Percentiles rank a stretch among this genome's conserved stretches.
phyloP scores from a whole-genome alignment of 805 yeast species.

The Nakazawaea laoshanensis region DNA sequence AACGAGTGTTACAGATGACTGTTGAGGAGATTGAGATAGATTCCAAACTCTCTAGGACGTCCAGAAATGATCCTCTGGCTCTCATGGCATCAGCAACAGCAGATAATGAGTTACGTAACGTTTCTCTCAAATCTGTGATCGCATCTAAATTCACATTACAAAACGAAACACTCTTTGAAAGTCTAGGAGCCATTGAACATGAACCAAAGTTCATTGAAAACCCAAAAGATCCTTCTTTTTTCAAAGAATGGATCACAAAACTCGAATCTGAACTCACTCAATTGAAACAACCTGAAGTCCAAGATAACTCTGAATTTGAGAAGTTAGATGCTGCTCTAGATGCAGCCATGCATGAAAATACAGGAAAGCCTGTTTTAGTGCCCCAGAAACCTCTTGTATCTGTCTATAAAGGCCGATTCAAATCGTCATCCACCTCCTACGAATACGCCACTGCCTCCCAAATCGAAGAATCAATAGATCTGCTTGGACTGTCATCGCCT shows the following conservation, averaged over 20 bases:
- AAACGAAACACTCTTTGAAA: conserved; percentile 21
- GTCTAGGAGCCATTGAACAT: conserved; percentile 4
- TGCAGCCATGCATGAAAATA: not conserved
- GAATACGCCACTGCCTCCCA: not conserved
- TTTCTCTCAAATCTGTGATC: conserved; percentile 24
- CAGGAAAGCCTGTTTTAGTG: too few relatives aligned
- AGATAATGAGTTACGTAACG: conserved; percentile 12
- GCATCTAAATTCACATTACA: conserved; percentile 24
- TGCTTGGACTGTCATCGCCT: too few relatives aligned
- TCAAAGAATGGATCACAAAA: not conserved
- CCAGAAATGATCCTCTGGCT: conserved; percentile 11
- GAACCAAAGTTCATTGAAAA: not conserved
- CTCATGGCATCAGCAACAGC: conserved; percentile 10
- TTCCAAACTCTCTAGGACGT: too few relatives aligned
- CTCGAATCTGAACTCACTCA: not conserved
- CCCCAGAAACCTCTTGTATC: not conserved
- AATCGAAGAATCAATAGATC: not conserved
- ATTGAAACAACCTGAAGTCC: not conserved
- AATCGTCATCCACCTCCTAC: not conserved
- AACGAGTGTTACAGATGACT: too few relatives aligned
- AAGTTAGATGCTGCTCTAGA: not conserved
- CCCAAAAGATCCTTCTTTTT: not conserved
- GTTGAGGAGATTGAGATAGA: too few relatives aligned
- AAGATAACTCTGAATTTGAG: not conserved
- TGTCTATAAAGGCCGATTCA: not conserved